Evolutionary conservation across 148 eudicot species (phyloP).

Genomic region (Vaccinium macrocarpon): DNA sequence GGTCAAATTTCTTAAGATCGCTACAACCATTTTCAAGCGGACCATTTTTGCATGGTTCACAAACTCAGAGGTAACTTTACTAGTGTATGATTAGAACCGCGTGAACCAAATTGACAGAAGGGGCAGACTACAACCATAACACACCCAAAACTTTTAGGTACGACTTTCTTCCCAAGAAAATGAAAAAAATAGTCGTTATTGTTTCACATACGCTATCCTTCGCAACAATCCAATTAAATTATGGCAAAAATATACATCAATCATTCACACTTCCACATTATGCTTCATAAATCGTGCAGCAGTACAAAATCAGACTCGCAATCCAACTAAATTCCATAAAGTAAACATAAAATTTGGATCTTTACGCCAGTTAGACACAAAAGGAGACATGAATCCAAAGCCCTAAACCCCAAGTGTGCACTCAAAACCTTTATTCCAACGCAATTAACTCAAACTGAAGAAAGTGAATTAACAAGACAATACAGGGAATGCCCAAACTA

Average conservation of each 20-base stretch:
- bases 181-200: not conserved
- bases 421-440: not conserved
- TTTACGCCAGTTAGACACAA: not conserved
- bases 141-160: not conserved
- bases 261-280: not conserved
- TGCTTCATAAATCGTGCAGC: not conserved
- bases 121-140: not conserved
- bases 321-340: not conserved
- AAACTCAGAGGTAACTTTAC: not conserved
- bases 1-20: not conserved
- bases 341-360: not conserved
- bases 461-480: not conserved
- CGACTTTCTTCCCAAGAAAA: not conserved
- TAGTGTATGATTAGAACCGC: not conserved
- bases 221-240: not conserved
- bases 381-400: constrained; percentile 12
- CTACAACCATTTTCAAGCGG: not conserved
- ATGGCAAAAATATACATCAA: not conserved
- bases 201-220: not conserved
- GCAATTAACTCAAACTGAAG: not conserved
- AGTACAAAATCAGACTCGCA: not conserved
- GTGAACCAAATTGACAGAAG: not conserved
- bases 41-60: not conserved
- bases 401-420: constrained; percentile 31
- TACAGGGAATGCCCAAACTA: not conserved